phyloP scores from a whole-genome alignment of 2,329 filamentous ascomycete species.

The Verticillium tricorpus region DNA sequence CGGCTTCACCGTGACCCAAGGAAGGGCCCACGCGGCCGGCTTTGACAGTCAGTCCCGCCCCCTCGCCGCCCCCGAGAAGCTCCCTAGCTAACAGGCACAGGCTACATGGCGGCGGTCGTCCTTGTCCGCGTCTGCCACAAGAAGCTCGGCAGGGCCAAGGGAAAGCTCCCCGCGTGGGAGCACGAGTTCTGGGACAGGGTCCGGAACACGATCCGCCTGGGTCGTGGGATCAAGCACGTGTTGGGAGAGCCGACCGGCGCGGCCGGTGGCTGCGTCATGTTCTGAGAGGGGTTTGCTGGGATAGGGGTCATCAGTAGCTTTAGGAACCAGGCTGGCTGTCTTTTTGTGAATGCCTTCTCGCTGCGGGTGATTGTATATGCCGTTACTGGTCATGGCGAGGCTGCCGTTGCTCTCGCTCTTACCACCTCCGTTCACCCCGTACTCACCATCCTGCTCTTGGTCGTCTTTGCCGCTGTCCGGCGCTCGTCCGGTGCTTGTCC shows the following conservation, averaged over 20 bases:
- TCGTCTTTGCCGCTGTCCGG: no score
- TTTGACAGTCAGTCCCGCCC: conserved; percentile 46
- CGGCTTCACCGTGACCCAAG: conserved; percentile 6
- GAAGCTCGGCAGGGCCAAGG: not conserved
- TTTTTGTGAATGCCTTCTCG: not conserved
- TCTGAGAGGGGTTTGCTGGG: not conserved
- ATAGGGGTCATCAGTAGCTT: not conserved
- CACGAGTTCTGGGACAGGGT: conserved; percentile 13
- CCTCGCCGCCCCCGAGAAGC: not conserved
- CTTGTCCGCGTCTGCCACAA: conserved; percentile 25
- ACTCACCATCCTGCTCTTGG: no score
- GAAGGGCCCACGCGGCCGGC: conserved; percentile 50
- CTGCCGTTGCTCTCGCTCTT: not conserved
- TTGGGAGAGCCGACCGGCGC: not conserved
- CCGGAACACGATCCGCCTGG: conserved; percentile 18
- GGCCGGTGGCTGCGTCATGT: not conserved
- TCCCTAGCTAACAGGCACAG: conserved; percentile 15
- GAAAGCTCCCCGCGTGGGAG: not conserved
- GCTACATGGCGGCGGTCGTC: conserved; percentile 37
- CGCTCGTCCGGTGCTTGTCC: not conserved
- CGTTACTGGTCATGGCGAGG: not conserved
- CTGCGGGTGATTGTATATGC: not conserved
- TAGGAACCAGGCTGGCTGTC: not conserved
- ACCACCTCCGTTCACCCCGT: not conserved
- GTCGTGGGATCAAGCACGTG: not conserved